A percentile compares a stretch with the other conserved stretches of the same genome.
Evolutionary conservation across 208 protist genomes (phyloP).

Genomic region (Crithidia fasciculata): DNA sequence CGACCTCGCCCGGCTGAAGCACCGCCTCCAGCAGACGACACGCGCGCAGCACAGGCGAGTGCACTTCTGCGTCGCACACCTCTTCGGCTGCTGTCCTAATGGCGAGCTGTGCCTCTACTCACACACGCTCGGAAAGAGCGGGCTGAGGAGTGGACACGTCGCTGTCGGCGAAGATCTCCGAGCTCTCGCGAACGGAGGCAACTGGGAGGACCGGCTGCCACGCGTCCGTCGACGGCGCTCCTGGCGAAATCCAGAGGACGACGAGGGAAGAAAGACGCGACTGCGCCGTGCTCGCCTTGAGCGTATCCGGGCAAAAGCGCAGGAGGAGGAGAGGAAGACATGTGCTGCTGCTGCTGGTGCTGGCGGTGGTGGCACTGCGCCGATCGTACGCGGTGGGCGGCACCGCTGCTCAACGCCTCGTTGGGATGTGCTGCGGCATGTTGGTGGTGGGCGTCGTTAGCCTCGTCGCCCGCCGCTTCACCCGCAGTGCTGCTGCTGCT

Average conservation of each 20-base stretch:
- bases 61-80: slow-evolving; percentile 77
- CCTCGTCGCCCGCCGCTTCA: slow-evolving; percentile 19
- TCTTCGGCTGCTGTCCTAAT: slow-evolving; percentile 82
- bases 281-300: slow-evolving; percentile 40
- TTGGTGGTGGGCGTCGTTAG: slow-evolving; percentile 20
- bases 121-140: slow-evolving; percentile 60
- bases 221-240: slow-evolving; percentile 78
- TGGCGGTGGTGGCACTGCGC: too few relatives aligned
- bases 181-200: slow-evolving; percentile 61
- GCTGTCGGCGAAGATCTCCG: slow-evolving; percentile 73
- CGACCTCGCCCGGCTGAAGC: slow-evolving; percentile 66
- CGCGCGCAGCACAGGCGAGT: slow-evolving; percentile 52
- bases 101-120: slow-evolving; percentile 82
- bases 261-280: slow-evolving; percentile 35
- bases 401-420: slow-evolving; percentile 19
- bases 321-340: not conserved
- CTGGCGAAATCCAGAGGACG: slow-evolving; percentile 74
- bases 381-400: not conserved
- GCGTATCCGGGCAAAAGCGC: not conserved
- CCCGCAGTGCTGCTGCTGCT: not conserved
- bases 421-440: slow-evolving; percentile 34
- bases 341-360: not conserved
- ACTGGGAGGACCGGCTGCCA: slow-evolving; percentile 78
- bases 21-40: slow-evolving; percentile 72
- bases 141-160: slow-evolving; percentile 33